Conservation (phyloP, 257 asterid genomes). For the Plantago elongata region DNA sequence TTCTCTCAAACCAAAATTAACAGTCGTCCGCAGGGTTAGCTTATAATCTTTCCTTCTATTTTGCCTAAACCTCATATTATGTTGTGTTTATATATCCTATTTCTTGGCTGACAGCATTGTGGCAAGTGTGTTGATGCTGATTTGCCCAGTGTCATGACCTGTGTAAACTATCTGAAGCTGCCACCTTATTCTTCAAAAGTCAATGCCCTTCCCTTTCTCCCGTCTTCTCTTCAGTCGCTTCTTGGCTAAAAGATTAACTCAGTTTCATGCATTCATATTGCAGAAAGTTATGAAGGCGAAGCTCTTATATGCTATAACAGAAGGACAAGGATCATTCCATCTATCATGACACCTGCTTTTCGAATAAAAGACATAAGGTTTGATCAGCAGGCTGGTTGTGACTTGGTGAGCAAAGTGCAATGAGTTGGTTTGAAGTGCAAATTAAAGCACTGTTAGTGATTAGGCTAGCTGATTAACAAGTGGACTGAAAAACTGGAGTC, state of each 20-base stretch:
- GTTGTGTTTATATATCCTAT: neutral
- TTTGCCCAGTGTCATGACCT: slow-evolving; percentile 96
- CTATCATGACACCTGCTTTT: slow-evolving; percentile 43
- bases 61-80: neutral
- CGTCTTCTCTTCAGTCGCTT: neutral
- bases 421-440: neutral
- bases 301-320: slow-evolving; percentile 73
- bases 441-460: no score
- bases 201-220: slow-evolving; percentile 1
- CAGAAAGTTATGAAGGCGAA: slow-evolving; percentile 88
- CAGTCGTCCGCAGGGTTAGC: slow-evolving; percentile 85
- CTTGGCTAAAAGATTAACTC: neutral
- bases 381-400: neutral
- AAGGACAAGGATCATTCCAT: slow-evolving; percentile 96
- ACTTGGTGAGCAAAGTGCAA: neutral
- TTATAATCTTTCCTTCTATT: neutral
- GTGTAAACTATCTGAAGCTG: slow-evolving; percentile 89
- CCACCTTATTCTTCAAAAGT: slow-evolving; percentile 95
- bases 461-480: no score
- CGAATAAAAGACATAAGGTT: neutral
- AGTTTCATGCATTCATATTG: slow-evolving; percentile 7
- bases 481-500: no score
- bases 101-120: slow-evolving; percentile 54
- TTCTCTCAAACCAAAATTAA: slow-evolving; percentile 88
- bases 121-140: slow-evolving; percentile 54